A percentile compares a stretch with the other conserved stretches of the same genome.
phyloP scores from a whole-genome alignment of 805 yeast species.

The Candida morakotiae region DNA sequence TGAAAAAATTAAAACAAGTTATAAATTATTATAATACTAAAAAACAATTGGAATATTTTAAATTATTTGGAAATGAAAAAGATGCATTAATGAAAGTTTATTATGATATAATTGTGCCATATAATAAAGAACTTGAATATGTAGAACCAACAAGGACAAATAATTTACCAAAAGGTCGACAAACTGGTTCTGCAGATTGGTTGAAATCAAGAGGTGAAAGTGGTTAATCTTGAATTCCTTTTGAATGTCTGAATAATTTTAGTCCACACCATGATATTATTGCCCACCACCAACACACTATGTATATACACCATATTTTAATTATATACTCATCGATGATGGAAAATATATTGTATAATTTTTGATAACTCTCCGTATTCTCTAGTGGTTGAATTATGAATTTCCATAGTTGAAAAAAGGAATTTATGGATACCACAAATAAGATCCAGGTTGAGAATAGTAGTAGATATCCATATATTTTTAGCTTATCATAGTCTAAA shows the following conservation, averaged over 20 bases:
- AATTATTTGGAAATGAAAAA: constrained; percentile 13
- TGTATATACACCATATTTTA: constrained; percentile 36
- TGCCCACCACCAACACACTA: constrained; percentile 60
- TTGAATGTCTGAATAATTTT: constrained; percentile 76
- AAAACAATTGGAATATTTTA: constrained; percentile 8
- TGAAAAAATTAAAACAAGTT: constrained; percentile 8
- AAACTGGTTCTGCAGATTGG: constrained; percentile 79
- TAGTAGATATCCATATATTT: constrained; percentile 25
- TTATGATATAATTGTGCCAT: constrained; percentile 32
- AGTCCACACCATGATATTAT: constrained; percentile 73
- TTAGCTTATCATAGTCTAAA: constrained; percentile 7
- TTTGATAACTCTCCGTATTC: constrained; percentile 8
- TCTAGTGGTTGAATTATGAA: constrained; percentile 29
- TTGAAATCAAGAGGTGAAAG: constrained; percentile 73
- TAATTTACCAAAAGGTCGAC: constrained; percentile 46
- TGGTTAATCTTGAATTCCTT: constrained; percentile 53
- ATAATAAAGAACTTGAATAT: constrained; percentile 22
- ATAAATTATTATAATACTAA: constrained; percentile 12
- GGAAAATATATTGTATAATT: constrained; percentile 14
- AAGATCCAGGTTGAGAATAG: constrained; percentile 27
- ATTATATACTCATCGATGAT: constrained; percentile 27
- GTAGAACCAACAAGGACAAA: constrained; percentile 14
- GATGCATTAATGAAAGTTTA: constrained; percentile 23
- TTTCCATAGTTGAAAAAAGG: constrained; percentile 34
- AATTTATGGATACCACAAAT: constrained; percentile 29